phyloP scores from a whole-genome alignment of 2,329 filamentous ascomycete genomes.

The Huntiella omanensis region DNA sequence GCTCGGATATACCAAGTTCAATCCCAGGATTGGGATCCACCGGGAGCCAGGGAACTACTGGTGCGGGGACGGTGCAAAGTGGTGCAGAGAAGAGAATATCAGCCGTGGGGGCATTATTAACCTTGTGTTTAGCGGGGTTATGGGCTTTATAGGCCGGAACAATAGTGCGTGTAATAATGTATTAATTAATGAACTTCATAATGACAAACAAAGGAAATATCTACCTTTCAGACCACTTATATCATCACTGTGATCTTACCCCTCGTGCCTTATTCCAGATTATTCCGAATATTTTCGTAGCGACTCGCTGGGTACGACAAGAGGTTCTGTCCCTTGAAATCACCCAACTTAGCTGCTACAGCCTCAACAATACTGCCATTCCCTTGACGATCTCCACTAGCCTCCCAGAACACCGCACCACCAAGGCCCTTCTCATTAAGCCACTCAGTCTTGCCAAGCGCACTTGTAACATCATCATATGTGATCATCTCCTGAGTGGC shows the following conservation, averaged over 20 bases:
- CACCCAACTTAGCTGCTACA: slow-evolving; percentile 26
- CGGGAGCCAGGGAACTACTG: no score
- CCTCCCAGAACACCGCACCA: slow-evolving; percentile 75
- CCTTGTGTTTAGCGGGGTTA: no score
- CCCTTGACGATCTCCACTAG: slow-evolving; percentile 41
- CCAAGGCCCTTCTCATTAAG: slow-evolving; percentile 42
- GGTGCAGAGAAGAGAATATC: no score
- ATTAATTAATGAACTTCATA: slow-evolving; percentile 1
- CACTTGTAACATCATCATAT: slow-evolving; percentile 45
- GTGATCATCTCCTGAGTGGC: slow-evolving; percentile 42
- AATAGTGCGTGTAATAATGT: neutral
- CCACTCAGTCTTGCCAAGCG: slow-evolving; percentile 42
- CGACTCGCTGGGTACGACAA: slow-evolving; percentile 35
- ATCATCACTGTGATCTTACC: no score
- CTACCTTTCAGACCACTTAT: neutral
- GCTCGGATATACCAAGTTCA: no score
- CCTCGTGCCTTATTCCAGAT: slow-evolving; percentile 14
- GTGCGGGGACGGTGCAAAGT: no score
- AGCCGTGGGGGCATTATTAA: no score
- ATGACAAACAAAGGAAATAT: neutral
- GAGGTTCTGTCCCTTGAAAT: slow-evolving; percentile 33
- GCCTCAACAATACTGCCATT: slow-evolving; percentile 38
- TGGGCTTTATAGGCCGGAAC: neutral
- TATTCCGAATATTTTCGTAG: slow-evolving; percentile 36
- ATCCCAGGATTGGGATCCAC: no score